Evolutionary conservation across 1,284 basidiomycete genomes (phyloP), one percentile per base, ranked within the genome.

Genomic region (Ceratobasidium sp.): DNA sequence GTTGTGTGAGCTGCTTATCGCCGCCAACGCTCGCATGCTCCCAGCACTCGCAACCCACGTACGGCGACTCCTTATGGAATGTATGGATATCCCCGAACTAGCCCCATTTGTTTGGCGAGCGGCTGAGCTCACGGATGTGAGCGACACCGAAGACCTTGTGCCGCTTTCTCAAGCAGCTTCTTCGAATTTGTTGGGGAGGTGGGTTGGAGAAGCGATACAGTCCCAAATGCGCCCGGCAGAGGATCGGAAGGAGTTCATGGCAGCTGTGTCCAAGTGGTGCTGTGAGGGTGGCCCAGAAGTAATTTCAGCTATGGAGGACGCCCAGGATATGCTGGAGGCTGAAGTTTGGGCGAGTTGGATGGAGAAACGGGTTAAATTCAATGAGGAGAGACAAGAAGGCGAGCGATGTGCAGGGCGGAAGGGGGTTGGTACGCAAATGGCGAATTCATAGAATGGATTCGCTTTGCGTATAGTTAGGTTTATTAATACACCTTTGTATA

Each of bases 1-100:
- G 2, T 23, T 69, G 18, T 69, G 65, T 53, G 65, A 69, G 16
- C 53, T 69, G 36, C 65, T 69, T 18, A 69, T 57, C 52, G 65
- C 65, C 14, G 65, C 65, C 23, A 57, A 55, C 18, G 65, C 65
- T 14, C 65, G 65, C n/a, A 69, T 69, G 53, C 52, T 69, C 9
- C 65, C 65, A 12, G 28, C 50, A 3, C 65, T 69, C 9, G 65
- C 53, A 2, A 52, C 26, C n/a, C 65, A 30, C 9, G 52, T 57
- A n/a, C 52, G 65, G 8, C 23, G 30, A 8, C 52, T 69, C 3
- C 52, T 36, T 1, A 18, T 18, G 34, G 26, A 45, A 21, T 52
- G 58, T 34, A 69, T 69, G 65, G 23, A 46, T 21, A 30, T 26
- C 4, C 65, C 53, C 21, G 65, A 69, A n/a, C 39, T 57, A 9